Evolutionary conservation across 306 rosid genomes (phyloP), one percentile per base, ranked within the genome.

Genomic region (barrel medic (Medicago truncatula)): DNA sequence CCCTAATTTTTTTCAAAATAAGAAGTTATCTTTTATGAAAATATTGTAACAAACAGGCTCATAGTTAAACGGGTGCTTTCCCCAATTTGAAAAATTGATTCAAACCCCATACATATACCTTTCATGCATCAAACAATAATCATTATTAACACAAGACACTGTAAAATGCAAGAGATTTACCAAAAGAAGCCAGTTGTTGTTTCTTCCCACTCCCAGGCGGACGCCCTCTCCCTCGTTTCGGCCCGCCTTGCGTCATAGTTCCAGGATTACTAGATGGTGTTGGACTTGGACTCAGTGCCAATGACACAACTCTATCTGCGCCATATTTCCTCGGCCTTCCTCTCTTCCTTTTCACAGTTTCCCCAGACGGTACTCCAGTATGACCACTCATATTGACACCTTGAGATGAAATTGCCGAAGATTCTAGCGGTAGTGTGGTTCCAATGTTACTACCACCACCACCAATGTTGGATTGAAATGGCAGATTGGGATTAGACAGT

Each of bases 301-400:
- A 73, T 34, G 98, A 93, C 52, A 94, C 97, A 65, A 82, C 79
- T 78, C 98, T 94, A 78, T 90, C 97, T 7, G 90, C 84, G 6
- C 95, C 98, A 69, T 94, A 94, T 60, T 94, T 94, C 75, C 98
- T 77, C 12, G 98, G 98, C 78, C 98, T 90, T 79, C 98, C 98
- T 76, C 97, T 86, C 84, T 88, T 94, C 86, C 98, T 82, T 67
- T 92, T 94, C 60, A 81, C 79, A 38, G 88, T 86, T 70, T 94
- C 97, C 6, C 85, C 85, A 0, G 90, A 74, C 14, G 90, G 88
- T 11, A 66, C 85, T 64, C 79, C 86, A 9, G 91, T 43, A 59
- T 82, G 92, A 70, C 86, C 86, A 59, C 94, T 93, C 36, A 89
- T 66, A 83, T 88, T 91, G 74, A 86, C 87, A 65, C 93, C 88